Evolutionary conservation across 2,329 filamentous ascomycete species (phyloP).

Genomic region (Clarireedia paspali): DNA sequence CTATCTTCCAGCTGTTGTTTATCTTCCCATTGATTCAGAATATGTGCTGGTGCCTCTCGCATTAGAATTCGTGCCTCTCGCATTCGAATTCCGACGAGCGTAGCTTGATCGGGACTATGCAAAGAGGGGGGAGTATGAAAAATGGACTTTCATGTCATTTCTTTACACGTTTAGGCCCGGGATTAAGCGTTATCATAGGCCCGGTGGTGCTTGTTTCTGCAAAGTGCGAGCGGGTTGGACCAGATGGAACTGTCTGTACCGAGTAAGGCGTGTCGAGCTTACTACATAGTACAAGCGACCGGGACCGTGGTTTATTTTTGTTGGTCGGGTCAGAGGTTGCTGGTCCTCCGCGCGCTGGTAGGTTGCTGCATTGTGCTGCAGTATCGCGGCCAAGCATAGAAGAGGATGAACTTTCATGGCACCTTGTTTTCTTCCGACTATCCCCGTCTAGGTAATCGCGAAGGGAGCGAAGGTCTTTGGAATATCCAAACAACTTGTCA

Average conservation of each 20-base stretch:
- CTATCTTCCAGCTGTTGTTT: background rate
- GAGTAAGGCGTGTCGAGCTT: too few species aligned
- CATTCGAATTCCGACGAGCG: background rate
- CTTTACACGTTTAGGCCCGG: background rate
- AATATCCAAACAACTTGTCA: too few species aligned
- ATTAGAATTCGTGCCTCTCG: background rate
- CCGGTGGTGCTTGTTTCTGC: too few species aligned
- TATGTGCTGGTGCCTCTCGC: background rate
- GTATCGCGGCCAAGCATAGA: background rate
- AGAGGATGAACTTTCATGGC: background rate
- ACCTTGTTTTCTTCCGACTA: background rate
- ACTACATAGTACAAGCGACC: too few species aligned
- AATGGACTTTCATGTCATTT: too few species aligned
- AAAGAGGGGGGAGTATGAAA: too few species aligned
- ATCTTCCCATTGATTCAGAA: conserved; percentile 1
- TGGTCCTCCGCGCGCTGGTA: background rate
- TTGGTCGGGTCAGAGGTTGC: background rate
- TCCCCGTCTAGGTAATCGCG: background rate
- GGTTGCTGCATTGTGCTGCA: background rate
- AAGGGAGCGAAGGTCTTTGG: background rate
- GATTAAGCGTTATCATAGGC: too few species aligned
- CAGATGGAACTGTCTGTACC: too few species aligned
- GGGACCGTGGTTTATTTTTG: too few species aligned
- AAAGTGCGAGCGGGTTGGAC: too few species aligned
- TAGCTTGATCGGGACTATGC: too few species aligned